Conservation (phyloP, 202 grass and related monocot species). For the Setaria italica region DNA sequence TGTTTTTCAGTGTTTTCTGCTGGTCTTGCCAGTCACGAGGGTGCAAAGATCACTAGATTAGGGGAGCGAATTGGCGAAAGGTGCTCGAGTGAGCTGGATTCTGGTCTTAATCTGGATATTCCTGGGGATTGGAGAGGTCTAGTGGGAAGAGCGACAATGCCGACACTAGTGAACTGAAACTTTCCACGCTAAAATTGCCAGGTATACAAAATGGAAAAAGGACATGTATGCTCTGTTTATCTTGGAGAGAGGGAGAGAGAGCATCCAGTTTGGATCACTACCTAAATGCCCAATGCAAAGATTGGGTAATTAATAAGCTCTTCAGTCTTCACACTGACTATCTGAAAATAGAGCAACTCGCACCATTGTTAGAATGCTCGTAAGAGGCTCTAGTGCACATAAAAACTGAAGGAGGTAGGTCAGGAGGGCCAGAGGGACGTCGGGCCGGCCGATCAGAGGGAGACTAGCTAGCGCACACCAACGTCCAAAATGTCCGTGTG, state of each 20-base stretch:
- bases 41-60: not conserved
- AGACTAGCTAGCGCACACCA: not conserved
- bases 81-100: not conserved
- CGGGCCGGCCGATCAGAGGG: too few relatives aligned
- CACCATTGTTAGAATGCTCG: not conserved
- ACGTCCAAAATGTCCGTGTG: not conserved
- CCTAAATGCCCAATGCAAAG: not conserved
- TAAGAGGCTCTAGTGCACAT: not conserved
- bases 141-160: not conserved
- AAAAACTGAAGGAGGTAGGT: not conserved
- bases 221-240: not conserved
- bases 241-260: too few relatives aligned
- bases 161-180: not conserved
- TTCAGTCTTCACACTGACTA: not conserved
- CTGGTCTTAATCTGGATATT: constrained; percentile 25
- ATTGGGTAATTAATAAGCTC: not conserved
- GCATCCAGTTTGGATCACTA: not conserved
- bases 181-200: not conserved
- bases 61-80: not conserved
- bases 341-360: not conserved
- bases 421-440: not conserved
- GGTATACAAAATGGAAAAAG: not conserved
- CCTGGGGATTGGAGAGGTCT: not conserved
- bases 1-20: not conserved
- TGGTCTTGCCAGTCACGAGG: constrained; percentile 50